Percentiles rank a stretch among this genome's conserved stretches.
Evolutionary conservation across 495 filamentous ascomycete genomes (phyloP).

Genomic region (Penicillium lagena): DNA sequence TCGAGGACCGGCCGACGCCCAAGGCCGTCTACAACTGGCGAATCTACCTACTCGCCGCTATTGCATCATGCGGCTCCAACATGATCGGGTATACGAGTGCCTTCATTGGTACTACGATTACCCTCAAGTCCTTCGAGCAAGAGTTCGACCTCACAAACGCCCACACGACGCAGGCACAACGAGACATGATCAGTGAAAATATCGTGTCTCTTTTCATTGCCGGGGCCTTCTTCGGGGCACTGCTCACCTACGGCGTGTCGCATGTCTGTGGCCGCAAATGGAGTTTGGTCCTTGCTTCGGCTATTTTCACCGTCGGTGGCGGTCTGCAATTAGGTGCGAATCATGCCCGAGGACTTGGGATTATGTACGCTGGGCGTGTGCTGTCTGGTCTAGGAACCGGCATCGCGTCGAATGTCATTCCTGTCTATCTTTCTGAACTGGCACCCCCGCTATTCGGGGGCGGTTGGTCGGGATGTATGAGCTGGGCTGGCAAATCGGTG

Average conservation of each 20-base stretch:
- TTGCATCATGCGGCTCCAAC: constrained; percentile 63
- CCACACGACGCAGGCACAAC: constrained; percentile 2
- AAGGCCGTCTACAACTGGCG: constrained; percentile 70
- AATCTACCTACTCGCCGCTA: constrained; percentile 53
- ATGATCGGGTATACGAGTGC: constrained; percentile 69
- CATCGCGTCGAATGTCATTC: constrained; percentile 69
- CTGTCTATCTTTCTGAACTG: constrained; percentile 77
- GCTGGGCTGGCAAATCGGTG: constrained; percentile 67
- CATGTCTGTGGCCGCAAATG: constrained; percentile 51
- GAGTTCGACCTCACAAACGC: constrained; percentile 46
- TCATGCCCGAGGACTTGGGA: constrained; percentile 49
- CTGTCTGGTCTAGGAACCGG: constrained; percentile 70
- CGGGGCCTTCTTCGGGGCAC: constrained; percentile 59
- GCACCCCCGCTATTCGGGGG: constrained; percentile 76
- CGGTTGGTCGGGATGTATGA: constrained; percentile 73
- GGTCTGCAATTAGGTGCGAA: constrained; percentile 59
- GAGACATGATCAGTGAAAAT: constrained; percentile 50
- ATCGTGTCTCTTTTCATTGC: constrained; percentile 66
- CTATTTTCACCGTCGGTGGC: constrained; percentile 58
- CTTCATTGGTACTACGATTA: constrained; percentile 65
- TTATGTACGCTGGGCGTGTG: constrained; percentile 64
- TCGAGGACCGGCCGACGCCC: constrained; percentile 61
- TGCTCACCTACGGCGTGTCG: constrained; percentile 50
- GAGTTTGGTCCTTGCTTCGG: constrained; percentile 42
- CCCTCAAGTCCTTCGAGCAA: constrained; percentile 50